Base-by-base conservation (phyloP, 176 grass and related monocot species). In the barley (Hordeum vulgare) region DNA sequence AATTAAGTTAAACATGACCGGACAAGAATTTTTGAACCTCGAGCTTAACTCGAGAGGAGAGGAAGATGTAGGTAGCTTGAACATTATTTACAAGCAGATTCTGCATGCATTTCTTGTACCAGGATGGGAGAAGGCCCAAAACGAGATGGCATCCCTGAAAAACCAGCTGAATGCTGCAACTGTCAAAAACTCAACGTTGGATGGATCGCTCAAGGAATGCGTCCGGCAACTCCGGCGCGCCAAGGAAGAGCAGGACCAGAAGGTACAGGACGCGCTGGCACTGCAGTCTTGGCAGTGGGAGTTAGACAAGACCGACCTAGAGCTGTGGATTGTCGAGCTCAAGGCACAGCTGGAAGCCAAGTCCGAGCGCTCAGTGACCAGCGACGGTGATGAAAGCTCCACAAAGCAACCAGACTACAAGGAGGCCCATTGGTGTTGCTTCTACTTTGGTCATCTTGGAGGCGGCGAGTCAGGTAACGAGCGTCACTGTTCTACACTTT, bases 81-180 rank as follows among this genome's bases (percentile, higher is more conserved):
- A 21, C 62, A 39, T 2, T 60, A 45, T 24, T n/a, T 7, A 59
- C 27, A 42, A 24, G 17, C 13, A 17, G 47, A 1, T 56, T 73
- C n/a, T 41, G 33, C 53, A 21, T 51, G 21, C 14, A 27, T 81
- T 78, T 70, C 57, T 65, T 23, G 2, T 65, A 15, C 29, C 77
- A 97, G 94, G 93, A 76, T 99, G 93, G 97, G 97, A 99, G 78
- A 99, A 91, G 37, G 97, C 97, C 12, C 86, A 94, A 74, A 91
- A 89, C 72, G 93, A 99, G 87, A 92, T 89, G 65, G 78, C 76
- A 8, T 68, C 73, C 25, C 62, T 99, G 65, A 99, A 92, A 66
- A 74, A 81, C 14, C 97, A 91, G 83, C 88, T 96, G 71, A 82
- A 84, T 51, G 82, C 78, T 71, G 76, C 87, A 87, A 67, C 81